Evolutionary conservation across 371 early-diverging fungal genomes (phyloP), one percentile per base, ranked within the genome.

Genomic region (Chytridium lagenaria): DNA sequence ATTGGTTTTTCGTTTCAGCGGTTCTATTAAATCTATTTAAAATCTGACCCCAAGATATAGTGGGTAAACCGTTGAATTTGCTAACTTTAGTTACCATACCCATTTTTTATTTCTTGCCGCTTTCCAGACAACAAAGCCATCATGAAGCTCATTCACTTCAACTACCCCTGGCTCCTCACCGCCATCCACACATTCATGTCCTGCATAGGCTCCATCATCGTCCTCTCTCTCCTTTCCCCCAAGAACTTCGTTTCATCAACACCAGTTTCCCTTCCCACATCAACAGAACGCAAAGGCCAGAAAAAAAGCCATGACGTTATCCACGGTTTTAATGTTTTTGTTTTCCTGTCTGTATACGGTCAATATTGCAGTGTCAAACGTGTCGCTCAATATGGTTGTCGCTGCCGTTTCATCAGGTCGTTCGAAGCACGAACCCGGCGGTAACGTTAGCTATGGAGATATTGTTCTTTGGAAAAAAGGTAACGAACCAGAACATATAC

Each of bases 261-360:
- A 44, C 44, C 7, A 44, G 44, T 44, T 2, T 10, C 61, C 36
- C n/a, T 10, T 36, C 30, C 34, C 3, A 31, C 61, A 3, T 61
- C 61, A 7, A 5, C 61, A 12, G n/a, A 44, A 7, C 44, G 19
- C 44, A 44, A 44, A 44, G 19, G 44, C 12, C 12, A 44, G 7
- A 44, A 12, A 19, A 44, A 19, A 44, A 10, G 26, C 55, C 55
- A 55, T 26, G 12, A 7, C 44, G 19, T 12, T 19, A 44, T 44
- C 44, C 19, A 12, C 44, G 44, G 44, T 44, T 12, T 7, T 12
- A 7, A 89, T 95, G 88, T 79, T 92, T 70, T 80, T 87, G 73
- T 95, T 94, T 78, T 94, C 94, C 2, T 82, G 92, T 23, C 87
- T 95, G 10, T 95, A 94, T 82, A 95, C 95, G 1, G 87, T 91